These are phyloP conservation scores for Centaurea solstitialis DNA, from an alignment of 129 eudicot genomes.

Conservation along the genomic window DNA sequence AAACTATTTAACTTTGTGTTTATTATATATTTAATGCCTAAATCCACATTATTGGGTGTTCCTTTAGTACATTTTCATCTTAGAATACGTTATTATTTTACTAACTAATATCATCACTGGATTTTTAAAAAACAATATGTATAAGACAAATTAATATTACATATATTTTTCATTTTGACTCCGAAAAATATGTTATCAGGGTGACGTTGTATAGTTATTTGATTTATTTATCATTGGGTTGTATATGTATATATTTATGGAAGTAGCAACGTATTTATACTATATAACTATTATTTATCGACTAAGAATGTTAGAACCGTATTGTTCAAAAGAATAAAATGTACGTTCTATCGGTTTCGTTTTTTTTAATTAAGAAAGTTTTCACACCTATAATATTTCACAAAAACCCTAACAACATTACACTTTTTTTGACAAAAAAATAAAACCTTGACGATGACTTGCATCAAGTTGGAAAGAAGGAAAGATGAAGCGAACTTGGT, in stretches of 20 bases:
- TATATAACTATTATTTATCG: not conserved
- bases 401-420: not conserved
- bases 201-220: not conserved
- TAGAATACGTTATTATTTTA: too few species aligned
- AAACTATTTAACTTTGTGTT: too few species aligned
- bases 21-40: not conserved
- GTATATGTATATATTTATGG: not conserved
- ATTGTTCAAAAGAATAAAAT: constrained; percentile 2
- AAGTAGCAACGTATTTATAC: not conserved
- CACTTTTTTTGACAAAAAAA: constrained; percentile 2
- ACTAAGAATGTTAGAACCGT: not conserved
- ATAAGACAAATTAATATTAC: not conserved
- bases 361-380: not conserved
- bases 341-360: not conserved
- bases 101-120: too few species aligned
- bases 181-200: not conserved
- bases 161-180: not conserved
- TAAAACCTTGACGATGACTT: not conserved
- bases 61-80: too few species aligned
- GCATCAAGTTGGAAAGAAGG: constrained; percentile 22
- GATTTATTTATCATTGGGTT: too few species aligned
- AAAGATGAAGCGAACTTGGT: constrained; percentile 13
- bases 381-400: not conserved
- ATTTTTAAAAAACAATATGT: not conserved
- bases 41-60: not conserved